phyloP scores from a whole-genome alignment of 257 asterid genomes.

The Handroanthus guayacan region DNA sequence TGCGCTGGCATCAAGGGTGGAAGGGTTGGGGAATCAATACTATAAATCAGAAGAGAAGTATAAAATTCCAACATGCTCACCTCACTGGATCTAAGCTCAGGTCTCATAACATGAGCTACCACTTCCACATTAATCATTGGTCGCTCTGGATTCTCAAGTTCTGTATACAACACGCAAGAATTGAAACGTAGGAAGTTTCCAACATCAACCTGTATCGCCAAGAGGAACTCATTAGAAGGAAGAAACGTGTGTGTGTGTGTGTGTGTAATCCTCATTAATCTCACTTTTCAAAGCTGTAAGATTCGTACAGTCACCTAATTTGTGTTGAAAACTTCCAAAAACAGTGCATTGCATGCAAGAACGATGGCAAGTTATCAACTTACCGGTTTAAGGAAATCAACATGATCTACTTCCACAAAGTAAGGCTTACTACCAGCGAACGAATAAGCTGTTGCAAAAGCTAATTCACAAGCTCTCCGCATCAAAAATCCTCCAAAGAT shows the following conservation, averaged over 20 bases:
- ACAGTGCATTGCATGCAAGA: not conserved
- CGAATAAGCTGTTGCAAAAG: conserved; percentile 81
- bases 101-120: conserved; percentile 86
- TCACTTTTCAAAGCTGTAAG: too few species aligned
- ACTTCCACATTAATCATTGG: conserved; percentile 93
- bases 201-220: conserved; percentile 78
- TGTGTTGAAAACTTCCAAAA: not conserved
- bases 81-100: conserved; percentile 87
- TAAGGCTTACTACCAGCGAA: conserved; percentile 86
- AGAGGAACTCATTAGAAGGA: not conserved
- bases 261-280: too few species aligned
- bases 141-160: conserved; percentile 61
- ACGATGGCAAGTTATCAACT: conserved; percentile 39
- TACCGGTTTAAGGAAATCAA: conserved; percentile 90
- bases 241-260: too few species aligned
- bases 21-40: not conserved
- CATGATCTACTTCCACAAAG: conserved; percentile 92
- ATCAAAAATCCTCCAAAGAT: conserved; percentile 94
- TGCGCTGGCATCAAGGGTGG: not conserved
- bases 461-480: conserved; percentile 91
- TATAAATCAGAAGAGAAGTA: not conserved
- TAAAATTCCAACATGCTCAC: conserved; percentile 42
- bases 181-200: conserved; percentile 93
- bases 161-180: conserved; percentile 83
- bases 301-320: too few species aligned